Base-by-base conservation (phyloP, 441 rosid genomes). In the Adansonia gregorii region DNA sequence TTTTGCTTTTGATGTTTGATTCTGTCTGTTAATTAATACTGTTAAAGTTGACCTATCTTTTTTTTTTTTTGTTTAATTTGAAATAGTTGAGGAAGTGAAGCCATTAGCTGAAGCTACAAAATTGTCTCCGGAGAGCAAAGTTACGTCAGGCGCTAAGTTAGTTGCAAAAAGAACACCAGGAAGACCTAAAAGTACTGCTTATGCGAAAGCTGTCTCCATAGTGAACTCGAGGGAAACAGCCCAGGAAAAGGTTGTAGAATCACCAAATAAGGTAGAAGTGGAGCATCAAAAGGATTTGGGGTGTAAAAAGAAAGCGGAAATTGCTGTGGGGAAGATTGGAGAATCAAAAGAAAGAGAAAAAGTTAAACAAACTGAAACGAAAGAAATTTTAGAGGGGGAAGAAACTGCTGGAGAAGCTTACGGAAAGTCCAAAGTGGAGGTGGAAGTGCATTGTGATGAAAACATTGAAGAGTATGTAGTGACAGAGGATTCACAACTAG, bases 141-240 rank as follows among this genome's bases (percentile, higher is more conserved):
- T 48, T 80, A 60, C 41, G 15, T 67, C 84, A 0, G 80, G 81
- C n/a, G 76, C 76, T 10, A 80, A 72, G 58, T 66, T 76, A 11
- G 82, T 66, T 8, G 85, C 76, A 60, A 87, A 80, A 84, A 86
- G 79, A 83, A 74, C 67, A 54, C 52, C 74, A 0, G 88, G 76
- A 35, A 85, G 78, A 73, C 35, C 72, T 19, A 84, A 61, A 78
- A 55, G 74, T 67, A 48, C 83, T 75, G 58, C 80, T 74, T 68
- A 77, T 2, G 78, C 80, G 8, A 77, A 82, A 78, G 82, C 65
- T 78, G 52, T 45, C 67, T 12, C 77, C 52, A 64, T 69, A 46
- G 55, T 79, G 27, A 84, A 76, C 19, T 69, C 24, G 0, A 71
- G 45, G 59, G 87, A 80, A 73, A 68, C 73, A 78, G 72, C 59